phyloP scores from a whole-genome alignment of 2,329 filamentous ascomycete species.

The Penicillium griseofulvum region DNA sequence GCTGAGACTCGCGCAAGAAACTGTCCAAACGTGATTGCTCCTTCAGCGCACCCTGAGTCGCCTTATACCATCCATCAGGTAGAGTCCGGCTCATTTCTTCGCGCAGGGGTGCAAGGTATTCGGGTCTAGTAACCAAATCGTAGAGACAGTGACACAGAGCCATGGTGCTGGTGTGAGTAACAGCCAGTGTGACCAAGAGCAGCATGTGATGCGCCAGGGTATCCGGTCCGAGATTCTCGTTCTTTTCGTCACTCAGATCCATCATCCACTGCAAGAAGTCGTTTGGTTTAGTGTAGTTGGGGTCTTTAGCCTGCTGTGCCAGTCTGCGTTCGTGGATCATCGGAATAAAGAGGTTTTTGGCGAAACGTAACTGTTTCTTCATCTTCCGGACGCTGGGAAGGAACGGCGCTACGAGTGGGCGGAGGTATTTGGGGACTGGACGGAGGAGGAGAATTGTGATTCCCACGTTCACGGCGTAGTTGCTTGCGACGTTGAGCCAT shows the following conservation, averaged over 20 bases:
- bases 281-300: conserved; percentile 24
- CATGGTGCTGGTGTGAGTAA: conserved; percentile 31
- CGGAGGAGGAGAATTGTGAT: conserved; percentile 33
- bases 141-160: conserved; percentile 48
- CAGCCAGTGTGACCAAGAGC: conserved; percentile 26
- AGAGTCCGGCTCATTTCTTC: conserved; percentile 45
- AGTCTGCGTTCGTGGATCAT: conserved; percentile 32
- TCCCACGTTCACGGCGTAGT: conserved; percentile 39
- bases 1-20: conserved; percentile 31
- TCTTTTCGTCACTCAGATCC: conserved; percentile 23
- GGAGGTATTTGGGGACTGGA: conserved; percentile 34
- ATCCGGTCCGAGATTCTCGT: conserved; percentile 19
- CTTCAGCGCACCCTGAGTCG: conserved; percentile 19
- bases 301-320: conserved; percentile 16
- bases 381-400: conserved; percentile 37
- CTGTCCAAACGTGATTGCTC: conserved; percentile 27
- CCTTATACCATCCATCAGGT: conserved; percentile 25
- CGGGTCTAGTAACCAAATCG: conserved; percentile 51
- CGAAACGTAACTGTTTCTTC: conserved; percentile 28
- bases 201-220: conserved; percentile 28
- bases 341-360: conserved; percentile 35
- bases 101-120: conserved; percentile 51
- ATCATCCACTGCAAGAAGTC: conserved; percentile 38
- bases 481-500: conserved; percentile 37
- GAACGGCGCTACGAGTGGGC: conserved; percentile 34